These are phyloP conservation scores for Vachellia pachyceras DNA, from an alignment of 306 rosid species.

Conservation along the genomic window DNA sequence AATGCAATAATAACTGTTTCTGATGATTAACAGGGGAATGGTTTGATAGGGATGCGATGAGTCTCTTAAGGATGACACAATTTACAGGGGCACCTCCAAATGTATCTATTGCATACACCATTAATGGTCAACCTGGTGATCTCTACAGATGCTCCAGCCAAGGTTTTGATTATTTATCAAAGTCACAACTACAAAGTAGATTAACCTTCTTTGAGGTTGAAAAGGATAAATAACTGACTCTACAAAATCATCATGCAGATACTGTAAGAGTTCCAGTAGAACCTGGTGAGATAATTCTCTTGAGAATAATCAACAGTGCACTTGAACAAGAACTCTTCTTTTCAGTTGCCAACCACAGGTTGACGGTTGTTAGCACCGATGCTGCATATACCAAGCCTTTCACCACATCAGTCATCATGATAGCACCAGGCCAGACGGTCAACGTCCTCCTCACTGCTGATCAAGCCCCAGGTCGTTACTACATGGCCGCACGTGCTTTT, in stretches of 20 bases:
- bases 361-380: conserved; percentile 80
- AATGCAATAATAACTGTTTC: conserved; percentile 32
- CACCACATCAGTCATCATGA: conserved; percentile 66
- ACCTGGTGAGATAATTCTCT: conserved; percentile 69
- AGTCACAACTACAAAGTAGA: conserved; percentile 17
- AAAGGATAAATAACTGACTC: conserved; percentile 12
- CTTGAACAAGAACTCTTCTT: conserved; percentile 89
- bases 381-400: conserved; percentile 80
- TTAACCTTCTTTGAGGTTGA: conserved; percentile 7
- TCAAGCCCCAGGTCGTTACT: conserved; percentile 78
- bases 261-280: conserved; percentile 63
- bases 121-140: conserved; percentile 95
- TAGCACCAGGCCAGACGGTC: conserved; percentile 92
- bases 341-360: conserved; percentile 72
- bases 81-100: conserved; percentile 90
- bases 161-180: conserved; percentile 53
- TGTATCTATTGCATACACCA: conserved; percentile 77
- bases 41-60: conserved; percentile 78
- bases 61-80: conserved; percentile 61
- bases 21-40: conserved; percentile 75
- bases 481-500: conserved; percentile 76
- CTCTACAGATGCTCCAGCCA: conserved; percentile 70
- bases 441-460: conserved; percentile 74
- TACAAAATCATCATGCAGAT: conserved; percentile 53
- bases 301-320: conserved; percentile 79